These are phyloP conservation scores for Panicum hallii DNA, from an alignment of 202 grass and related monocot species.

Conservation along the genomic window DNA sequence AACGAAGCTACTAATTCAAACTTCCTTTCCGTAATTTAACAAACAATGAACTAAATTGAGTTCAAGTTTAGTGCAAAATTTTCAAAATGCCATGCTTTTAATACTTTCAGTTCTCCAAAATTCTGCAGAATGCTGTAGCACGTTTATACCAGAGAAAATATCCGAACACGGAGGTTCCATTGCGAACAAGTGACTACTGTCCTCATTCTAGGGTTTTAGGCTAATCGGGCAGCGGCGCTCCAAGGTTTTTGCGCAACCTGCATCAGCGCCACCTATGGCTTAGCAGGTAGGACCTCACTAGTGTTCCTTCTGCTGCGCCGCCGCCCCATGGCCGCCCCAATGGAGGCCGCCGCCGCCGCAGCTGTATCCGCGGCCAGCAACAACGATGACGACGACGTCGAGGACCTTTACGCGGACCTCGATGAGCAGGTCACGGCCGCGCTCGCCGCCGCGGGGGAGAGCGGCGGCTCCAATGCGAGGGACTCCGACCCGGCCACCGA, in stretches of 20 bases:
- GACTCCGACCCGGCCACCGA: slow-evolving; percentile 54
- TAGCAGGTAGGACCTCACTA: slow-evolving; percentile 22
- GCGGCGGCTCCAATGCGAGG: slow-evolving; percentile 55
- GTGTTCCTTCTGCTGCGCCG: neutral
- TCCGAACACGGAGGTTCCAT: neutral
- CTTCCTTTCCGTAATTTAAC: neutral
- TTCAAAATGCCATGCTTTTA: neutral
- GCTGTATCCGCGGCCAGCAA: neutral
- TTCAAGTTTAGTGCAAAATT: neutral
- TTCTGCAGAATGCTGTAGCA: neutral
- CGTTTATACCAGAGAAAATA: slow-evolving; percentile 4
- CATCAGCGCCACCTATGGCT: slow-evolving; percentile 31
- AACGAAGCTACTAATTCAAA: no score
- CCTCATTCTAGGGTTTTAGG: slow-evolving; percentile 50
- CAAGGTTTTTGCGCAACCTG: slow-evolving; percentile 54
- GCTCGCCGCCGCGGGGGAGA: slow-evolving; percentile 46
- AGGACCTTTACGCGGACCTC: slow-evolving; percentile 80
- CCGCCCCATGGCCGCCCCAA: slow-evolving; percentile 39
- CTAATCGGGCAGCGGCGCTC: slow-evolving; percentile 23
- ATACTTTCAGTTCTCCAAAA: neutral
- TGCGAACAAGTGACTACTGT: neutral
- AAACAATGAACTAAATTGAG: neutral
- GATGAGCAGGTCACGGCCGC: slow-evolving; percentile 62
- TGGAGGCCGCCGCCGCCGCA: neutral
- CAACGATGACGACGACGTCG: slow-evolving; percentile 60